A percentile compares a stretch with the other conserved stretches of the same genome.
Conservation (phyloP, 1,284 basidiomycete species). For the Cryptococcus deneoformans region DNA sequence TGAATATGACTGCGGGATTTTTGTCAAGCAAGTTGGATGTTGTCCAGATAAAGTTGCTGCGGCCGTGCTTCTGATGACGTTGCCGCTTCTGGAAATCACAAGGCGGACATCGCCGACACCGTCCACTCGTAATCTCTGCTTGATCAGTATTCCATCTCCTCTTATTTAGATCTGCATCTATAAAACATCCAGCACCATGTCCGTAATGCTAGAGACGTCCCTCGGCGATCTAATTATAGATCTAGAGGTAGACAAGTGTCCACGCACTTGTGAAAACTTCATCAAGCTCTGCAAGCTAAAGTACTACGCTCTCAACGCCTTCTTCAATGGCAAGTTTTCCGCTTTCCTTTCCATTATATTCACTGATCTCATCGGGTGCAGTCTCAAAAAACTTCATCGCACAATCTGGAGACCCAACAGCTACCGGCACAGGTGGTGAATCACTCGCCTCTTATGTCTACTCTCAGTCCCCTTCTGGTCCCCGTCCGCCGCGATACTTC, state of each 20-base stretch:
- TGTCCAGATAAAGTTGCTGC: no score
- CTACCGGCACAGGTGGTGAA: constrained; percentile 88
- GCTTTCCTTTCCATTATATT: not conserved
- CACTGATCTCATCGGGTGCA: constrained; percentile 36
- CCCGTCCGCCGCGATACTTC: constrained; percentile 66
- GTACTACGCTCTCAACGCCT: constrained; percentile 93
- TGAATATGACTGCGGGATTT: no score
- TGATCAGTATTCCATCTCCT: not conserved
- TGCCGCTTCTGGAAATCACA: no score
- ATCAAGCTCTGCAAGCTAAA: constrained; percentile 96
- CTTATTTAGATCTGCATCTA: constrained; percentile 2
- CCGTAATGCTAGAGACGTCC: constrained; percentile 93
- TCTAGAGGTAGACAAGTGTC: constrained; percentile 86
- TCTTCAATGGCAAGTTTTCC: constrained; percentile 79
- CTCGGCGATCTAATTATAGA: constrained; percentile 95
- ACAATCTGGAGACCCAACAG: constrained; percentile 92
- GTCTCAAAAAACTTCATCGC: constrained; percentile 97
- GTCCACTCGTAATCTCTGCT: no score
- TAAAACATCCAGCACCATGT: constrained; percentile 60
- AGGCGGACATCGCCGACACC: no score
- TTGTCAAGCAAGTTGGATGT: no score
- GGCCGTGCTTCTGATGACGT: no score
- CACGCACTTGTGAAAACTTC: constrained; percentile 89
- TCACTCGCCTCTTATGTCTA: constrained; percentile 70
- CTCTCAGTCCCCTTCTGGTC: constrained; percentile 52